Conservation (phyloP, 2,329 filamentous ascomycete genomes). For the Thelonectria rubi region DNA sequence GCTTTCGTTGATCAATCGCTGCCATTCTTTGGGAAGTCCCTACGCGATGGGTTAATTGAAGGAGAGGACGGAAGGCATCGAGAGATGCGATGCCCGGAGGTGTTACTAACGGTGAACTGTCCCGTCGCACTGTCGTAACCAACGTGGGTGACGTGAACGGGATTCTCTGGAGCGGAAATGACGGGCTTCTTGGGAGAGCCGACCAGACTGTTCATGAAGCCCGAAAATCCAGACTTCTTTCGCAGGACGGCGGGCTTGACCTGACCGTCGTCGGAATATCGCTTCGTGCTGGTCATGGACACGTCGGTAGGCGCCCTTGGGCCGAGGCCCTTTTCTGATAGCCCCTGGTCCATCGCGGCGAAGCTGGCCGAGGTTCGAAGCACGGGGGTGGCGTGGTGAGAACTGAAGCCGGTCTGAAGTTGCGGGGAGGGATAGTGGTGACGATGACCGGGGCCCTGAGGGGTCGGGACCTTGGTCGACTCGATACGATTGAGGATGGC, state of each 20-base stretch:
- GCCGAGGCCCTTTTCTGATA: conserved; percentile 51
- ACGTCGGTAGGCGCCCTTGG: conserved; percentile 52
- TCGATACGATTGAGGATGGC: conserved; percentile 70
- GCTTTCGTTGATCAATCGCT: conserved; percentile 92
- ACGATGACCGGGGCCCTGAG: conserved; percentile 41
- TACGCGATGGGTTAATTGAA: conserved; percentile 49
- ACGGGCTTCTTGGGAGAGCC: conserved; percentile 88
- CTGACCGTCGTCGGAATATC: conserved; percentile 81
- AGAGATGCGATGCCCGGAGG: conserved; percentile 15
- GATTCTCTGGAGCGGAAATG: conserved; percentile 98
- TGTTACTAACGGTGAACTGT: conserved; percentile 87
- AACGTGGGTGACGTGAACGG: conserved; percentile 97
- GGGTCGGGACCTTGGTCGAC: conserved; percentile 54
- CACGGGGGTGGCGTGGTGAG: conserved; percentile 60
- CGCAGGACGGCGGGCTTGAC: conserved; percentile 69
- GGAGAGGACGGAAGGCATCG: conserved; percentile 25
- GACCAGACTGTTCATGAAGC: conserved; percentile 84
- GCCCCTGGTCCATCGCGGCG: conserved; percentile 47
- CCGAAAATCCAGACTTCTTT: conserved; percentile 90
- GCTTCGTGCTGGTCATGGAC: conserved; percentile 66
- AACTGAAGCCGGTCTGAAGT: conserved; percentile 63
- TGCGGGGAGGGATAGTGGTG: conserved; percentile 47
- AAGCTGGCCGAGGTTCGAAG: conserved; percentile 72
- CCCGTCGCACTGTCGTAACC: conserved; percentile 96
- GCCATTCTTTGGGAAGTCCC: conserved; percentile 98